phyloP scores from a whole-genome alignment of 2,329 filamentous ascomycete species.

The Zalaria obscura region DNA sequence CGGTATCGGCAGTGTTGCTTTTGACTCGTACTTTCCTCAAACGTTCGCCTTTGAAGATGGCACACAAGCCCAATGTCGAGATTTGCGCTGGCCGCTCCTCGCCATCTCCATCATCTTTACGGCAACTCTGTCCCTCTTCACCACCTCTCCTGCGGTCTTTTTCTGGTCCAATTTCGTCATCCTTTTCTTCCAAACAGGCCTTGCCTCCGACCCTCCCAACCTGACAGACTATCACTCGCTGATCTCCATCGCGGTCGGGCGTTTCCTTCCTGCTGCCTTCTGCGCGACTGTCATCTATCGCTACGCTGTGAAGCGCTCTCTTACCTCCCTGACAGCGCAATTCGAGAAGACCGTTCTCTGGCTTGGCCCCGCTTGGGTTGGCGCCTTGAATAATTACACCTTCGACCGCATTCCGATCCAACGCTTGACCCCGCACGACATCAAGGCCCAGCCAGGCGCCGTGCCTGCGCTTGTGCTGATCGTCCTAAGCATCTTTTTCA shows the following conservation, averaged over 20 bases:
- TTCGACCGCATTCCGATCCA: constrained; percentile 89
- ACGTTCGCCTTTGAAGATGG: constrained; percentile 63
- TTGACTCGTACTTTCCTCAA: constrained; percentile 80
- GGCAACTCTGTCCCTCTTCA: constrained; percentile 65
- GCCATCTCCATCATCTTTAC: constrained; percentile 72
- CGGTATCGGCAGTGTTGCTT: constrained; percentile 62
- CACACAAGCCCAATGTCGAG: constrained; percentile 54
- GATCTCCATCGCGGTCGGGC: constrained; percentile 63
- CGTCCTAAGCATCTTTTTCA: constrained; percentile 51
- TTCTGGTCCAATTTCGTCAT: constrained; percentile 73
- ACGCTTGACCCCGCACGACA: constrained; percentile 79
- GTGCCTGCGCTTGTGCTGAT: constrained; percentile 69
- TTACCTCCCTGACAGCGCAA: constrained; percentile 63
- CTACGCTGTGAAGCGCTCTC: constrained; percentile 61
- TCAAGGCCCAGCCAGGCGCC: constrained; percentile 78
- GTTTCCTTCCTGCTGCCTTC: constrained; percentile 77
- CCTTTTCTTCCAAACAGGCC: constrained; percentile 77
- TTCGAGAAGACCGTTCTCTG: constrained; percentile 82
- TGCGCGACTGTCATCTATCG: constrained; percentile 77
- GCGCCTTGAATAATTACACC: constrained; percentile 86
- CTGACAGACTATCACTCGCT: constrained; percentile 53
- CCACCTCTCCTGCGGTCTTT: constrained; percentile 62
- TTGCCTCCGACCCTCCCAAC: constrained; percentile 75
- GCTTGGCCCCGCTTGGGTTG: constrained; percentile 83
- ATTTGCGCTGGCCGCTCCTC: constrained; percentile 73